Evolutionary conservation across 192 early-diverging fungal species (phyloP).

Genomic region (Podila epicladia): DNA sequence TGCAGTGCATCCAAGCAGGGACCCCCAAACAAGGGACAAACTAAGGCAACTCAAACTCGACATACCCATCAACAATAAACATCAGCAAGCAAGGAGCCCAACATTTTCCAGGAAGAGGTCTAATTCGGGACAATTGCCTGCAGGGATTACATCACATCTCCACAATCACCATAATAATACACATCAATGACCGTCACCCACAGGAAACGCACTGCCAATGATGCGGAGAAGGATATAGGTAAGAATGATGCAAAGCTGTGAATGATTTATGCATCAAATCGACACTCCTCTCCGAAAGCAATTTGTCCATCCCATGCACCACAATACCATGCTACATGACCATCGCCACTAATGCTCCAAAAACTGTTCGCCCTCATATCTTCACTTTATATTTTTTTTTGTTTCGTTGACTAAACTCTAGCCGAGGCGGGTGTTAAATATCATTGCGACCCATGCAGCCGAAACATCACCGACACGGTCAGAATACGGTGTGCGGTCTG

Average conservation of each 20-base stretch:
- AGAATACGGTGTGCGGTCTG: constrained; percentile 88
- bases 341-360: neutral
- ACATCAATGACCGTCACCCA: constrained; percentile 50
- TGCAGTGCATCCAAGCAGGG: too few relatives aligned
- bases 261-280: neutral
- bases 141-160: too few relatives aligned
- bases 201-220: constrained; percentile 47
- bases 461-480: constrained; percentile 89
- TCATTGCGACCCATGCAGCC: constrained; percentile 90
- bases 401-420: neutral
- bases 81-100: too few relatives aligned
- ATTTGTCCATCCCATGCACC: neutral
- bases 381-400: constrained; percentile 7
- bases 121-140: too few relatives aligned
- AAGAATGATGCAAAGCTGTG: neutral
- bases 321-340: too few relatives aligned
- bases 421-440: constrained; percentile 55
- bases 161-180: neutral
- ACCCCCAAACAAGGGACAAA: too few relatives aligned
- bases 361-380: constrained; percentile 37
- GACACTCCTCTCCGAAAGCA: neutral
- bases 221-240: constrained; percentile 52
- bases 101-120: too few relatives aligned
- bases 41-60: too few relatives aligned
- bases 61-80: too few relatives aligned